A percentile compares a stretch with the other conserved stretches of the same genome.
These are phyloP conservation scores for Nissolia schottii DNA, from an alignment of 306 rosid species.

Conservation along the genomic window DNA sequence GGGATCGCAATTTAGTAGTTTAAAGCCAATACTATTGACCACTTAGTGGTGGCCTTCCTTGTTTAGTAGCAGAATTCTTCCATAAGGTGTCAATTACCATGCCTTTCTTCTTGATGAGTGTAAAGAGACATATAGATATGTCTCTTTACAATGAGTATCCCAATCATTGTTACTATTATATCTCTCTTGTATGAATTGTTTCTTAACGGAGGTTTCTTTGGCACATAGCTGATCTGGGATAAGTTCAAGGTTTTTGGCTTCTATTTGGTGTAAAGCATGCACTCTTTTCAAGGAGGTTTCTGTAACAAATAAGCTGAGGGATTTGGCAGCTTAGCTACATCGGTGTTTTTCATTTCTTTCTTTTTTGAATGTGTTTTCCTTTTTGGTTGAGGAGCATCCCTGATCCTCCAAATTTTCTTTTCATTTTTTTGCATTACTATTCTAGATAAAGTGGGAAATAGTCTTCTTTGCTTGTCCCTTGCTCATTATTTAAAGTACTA, in stretches of 20 bases:
- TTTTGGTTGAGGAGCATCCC: background rate
- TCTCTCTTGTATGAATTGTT: background rate
- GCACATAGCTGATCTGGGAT: background rate
- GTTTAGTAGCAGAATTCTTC: background rate
- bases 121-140: too few relatives aligned
- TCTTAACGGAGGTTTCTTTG: background rate
- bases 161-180: background rate
- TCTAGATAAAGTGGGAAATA: background rate
- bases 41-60: background rate
- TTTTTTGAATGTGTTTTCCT: background rate
- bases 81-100: slow-evolving; percentile 1
- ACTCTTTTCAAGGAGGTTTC: background rate
- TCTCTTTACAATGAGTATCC: background rate
- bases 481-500: background rate
- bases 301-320: background rate
- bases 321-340: background rate
- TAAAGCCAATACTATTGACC: background rate
- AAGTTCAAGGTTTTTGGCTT: background rate
- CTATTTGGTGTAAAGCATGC: background rate
- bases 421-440: background rate
- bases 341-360: background rate
- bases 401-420: background rate
- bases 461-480: slow-evolving; percentile 11
- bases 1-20: background rate
- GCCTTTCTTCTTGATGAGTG: background rate